These are phyloP conservation scores for Ophiocordyceps unilateralis DNA, from an alignment of 2,329 filamentous ascomycete genomes.

Conservation along the genomic window DNA sequence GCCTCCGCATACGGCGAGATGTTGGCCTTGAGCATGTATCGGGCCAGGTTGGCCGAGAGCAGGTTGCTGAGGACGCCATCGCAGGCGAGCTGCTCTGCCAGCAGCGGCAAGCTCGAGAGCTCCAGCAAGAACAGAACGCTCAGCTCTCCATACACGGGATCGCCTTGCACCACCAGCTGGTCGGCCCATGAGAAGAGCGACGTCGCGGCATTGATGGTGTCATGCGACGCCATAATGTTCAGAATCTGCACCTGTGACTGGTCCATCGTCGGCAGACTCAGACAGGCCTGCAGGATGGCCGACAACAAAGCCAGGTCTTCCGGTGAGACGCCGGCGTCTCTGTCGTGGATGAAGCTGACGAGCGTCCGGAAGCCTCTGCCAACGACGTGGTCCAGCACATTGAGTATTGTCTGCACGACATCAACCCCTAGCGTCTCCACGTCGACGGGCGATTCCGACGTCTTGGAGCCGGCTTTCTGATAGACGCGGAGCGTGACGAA, in stretches of 20 bases:
- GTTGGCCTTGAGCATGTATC: conserved; percentile 52
- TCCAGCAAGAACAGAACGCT: conserved; percentile 77
- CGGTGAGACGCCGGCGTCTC: conserved; percentile 41
- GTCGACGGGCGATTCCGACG: conserved; percentile 14
- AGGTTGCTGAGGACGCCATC: conserved; percentile 71
- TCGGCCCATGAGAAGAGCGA: conserved; percentile 92
- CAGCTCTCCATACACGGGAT: conserved; percentile 89
- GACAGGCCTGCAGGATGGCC: conserved; percentile 69
- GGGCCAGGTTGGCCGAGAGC: conserved; percentile 61
- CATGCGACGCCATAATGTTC: conserved; percentile 51
- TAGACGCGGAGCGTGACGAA: conserved; percentile 66
- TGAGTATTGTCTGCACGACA: conserved; percentile 48
- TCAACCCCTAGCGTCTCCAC: conserved; percentile 21
- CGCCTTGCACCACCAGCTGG: conserved; percentile 55
- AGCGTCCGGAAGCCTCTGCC: conserved; percentile 68
- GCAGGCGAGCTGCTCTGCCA: conserved; percentile 81
- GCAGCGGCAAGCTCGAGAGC: conserved; percentile 59
- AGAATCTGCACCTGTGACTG: conserved; percentile 55
- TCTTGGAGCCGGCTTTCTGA: conserved; percentile 18
- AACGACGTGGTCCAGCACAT: conserved; percentile 64
- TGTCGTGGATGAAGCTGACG: conserved; percentile 66
- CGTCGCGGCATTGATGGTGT: conserved; percentile 63
- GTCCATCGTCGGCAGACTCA: conserved; percentile 61
- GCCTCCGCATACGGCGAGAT: conserved; percentile 67
- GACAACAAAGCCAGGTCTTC: conserved; percentile 78